A percentile compares a stretch with the other conserved stretches of the same genome.
Evolutionary conservation across 2,329 filamentous ascomycete genomes (phyloP).

Genomic region (Teratosphaeria zuluensis): DNA sequence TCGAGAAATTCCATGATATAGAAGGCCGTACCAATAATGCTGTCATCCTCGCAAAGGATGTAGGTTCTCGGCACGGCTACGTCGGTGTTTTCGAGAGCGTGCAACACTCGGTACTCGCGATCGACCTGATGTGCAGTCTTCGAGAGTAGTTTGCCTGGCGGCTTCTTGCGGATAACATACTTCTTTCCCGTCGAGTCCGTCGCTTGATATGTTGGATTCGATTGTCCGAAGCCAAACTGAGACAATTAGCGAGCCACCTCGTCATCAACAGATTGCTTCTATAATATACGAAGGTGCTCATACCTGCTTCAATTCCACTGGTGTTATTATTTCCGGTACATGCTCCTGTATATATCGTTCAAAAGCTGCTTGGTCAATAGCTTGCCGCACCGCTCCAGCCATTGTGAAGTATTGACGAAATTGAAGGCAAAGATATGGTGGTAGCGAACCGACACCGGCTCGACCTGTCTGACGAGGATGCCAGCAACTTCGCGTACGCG

Average conservation of each 20-base stretch:
- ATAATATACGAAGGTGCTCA: neutral
- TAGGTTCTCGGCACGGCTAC: slow-evolving; percentile 78
- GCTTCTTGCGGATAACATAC: slow-evolving; percentile 94
- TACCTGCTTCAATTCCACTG: slow-evolving; percentile 81
- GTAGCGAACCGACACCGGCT: neutral
- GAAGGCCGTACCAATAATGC: slow-evolving; percentile 78
- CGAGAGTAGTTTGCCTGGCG: slow-evolving; percentile 83
- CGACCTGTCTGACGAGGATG: neutral
- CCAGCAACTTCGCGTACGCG: neutral
- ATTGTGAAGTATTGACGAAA: slow-evolving; percentile 33
- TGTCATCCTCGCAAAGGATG: slow-evolving; percentile 76
- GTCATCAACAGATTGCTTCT: neutral
- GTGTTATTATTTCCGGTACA: slow-evolving; percentile 72
- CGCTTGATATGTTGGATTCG: slow-evolving; percentile 91
- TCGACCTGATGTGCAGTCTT: slow-evolving; percentile 94
- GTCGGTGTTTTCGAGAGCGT: slow-evolving; percentile 64
- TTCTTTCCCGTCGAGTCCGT: slow-evolving; percentile 58
- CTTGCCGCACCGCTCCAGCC: slow-evolving; percentile 81
- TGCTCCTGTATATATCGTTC: slow-evolving; percentile 66
- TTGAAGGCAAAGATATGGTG: too few species aligned
- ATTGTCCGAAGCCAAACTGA: slow-evolving; percentile 93
- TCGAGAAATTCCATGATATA: slow-evolving; percentile 97
- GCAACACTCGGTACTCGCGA: slow-evolving; percentile 84
- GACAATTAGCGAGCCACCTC: neutral
- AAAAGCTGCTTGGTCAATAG: slow-evolving; percentile 71